A percentile compares a stretch with the other conserved stretches of the same genome.
phyloP scores from a whole-genome alignment of 345 rosid genomes.

The Syzygium oleosum region DNA sequence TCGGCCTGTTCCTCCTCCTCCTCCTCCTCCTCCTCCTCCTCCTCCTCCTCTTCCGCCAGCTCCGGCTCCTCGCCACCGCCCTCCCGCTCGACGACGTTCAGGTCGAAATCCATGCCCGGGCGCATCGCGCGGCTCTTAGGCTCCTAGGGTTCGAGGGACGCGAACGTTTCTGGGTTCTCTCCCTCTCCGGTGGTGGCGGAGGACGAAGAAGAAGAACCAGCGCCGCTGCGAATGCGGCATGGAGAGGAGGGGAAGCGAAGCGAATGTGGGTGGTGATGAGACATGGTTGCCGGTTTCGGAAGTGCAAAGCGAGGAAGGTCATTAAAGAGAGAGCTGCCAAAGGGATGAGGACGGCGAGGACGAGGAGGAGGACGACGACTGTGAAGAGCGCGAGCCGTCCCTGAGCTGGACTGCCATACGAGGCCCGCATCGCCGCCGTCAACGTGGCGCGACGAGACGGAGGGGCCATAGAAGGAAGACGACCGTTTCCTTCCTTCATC shows the following conservation, averaged over 20 bases:
- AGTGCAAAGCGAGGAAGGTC: background rate
- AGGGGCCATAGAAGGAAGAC: background rate
- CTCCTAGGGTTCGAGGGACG: background rate
- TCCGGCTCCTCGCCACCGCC: background rate
- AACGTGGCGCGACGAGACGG: background rate
- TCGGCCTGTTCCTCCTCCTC: background rate
- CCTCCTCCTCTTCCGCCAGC: background rate
- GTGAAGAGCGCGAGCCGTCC: background rate
- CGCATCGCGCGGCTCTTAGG: background rate
- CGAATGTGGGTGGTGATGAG: background rate
- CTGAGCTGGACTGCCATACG: background rate
- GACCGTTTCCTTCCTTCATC: background rate
- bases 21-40: background rate
- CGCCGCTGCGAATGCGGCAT: background rate
- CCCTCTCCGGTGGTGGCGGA: background rate
- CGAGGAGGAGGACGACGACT: background rate
- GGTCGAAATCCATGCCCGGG: background rate
- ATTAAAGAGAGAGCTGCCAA: background rate
- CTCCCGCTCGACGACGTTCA: background rate
- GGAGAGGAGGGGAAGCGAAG: background rate
- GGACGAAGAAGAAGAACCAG: background rate
- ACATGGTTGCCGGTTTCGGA: background rate
- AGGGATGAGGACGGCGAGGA: background rate
- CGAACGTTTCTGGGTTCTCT: background rate
- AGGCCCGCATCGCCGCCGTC: background rate